These are phyloP conservation scores for Trypanosoma congolense DNA, from an alignment of 208 protist species.

Conservation along the genomic window DNA sequence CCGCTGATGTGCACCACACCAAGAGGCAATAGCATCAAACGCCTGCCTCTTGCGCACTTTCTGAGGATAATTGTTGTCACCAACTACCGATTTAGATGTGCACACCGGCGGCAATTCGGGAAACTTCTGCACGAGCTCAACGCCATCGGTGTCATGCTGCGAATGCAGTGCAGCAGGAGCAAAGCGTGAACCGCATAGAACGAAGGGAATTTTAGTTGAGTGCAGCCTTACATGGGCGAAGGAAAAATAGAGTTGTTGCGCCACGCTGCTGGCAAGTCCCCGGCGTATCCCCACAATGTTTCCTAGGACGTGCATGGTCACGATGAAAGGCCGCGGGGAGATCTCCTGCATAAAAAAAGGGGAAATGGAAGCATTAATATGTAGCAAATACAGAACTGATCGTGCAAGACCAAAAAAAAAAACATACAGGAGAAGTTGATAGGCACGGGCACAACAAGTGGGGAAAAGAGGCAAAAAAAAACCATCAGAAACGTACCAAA, in stretches of 20 bases:
- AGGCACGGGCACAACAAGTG: not conserved
- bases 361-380: not conserved
- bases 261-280: not conserved
- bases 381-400: not conserved
- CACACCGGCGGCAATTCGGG: not conserved
- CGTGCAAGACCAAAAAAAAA: conserved; percentile 7
- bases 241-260: not conserved
- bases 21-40: conserved; percentile 58
- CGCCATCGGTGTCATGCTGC: not conserved
- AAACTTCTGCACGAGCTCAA: conserved; percentile 2
- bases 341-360: not conserved
- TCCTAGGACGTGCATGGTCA: not conserved
- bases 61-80: not conserved
- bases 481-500: not conserved
- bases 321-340: no score
- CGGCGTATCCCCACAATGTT: not conserved
- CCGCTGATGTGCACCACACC: conserved; percentile 63
- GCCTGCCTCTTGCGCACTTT: conserved; percentile 44
- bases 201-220: conserved; percentile 21
- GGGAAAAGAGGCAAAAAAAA: not conserved
- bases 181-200: conserved; percentile 27
- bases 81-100: not conserved
- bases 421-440: not conserved
- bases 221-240: conserved; percentile 7
- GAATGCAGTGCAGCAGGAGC: conserved; percentile 7